Evolutionary conservation across 257 asterid genomes (phyloP), one percentile per base, ranked within the genome.

Genomic region (Solanum bukasovii): DNA sequence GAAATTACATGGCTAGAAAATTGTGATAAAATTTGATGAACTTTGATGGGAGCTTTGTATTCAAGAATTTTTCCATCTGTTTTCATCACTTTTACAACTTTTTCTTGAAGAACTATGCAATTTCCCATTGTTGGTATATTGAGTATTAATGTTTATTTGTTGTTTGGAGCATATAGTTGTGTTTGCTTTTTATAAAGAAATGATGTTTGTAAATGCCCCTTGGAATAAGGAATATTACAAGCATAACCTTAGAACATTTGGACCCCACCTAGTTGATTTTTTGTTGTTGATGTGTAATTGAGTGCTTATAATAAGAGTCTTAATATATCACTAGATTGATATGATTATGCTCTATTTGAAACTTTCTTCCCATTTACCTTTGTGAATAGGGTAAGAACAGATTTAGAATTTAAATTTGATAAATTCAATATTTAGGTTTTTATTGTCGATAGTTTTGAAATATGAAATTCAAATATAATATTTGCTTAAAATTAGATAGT

Each of bases 51-150:
- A 84, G 94, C 37, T 88, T 91, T 93, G 92, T 92, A 93, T 84
- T 94, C 94, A n/a, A 96, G 91, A 82, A 91, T 90, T 87, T 93
- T 92, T 31, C 98, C 98, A 90, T 95, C 96, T 88, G 93, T 86
- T 92, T 93, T 96, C 89, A 94, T 92, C 38, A 94, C 91, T 86
- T 75, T 92, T 71, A 94, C 92, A 31, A 87, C 71, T 52, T 92
- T 91, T 87, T 89, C 88, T 74, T 93, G 93, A 89, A 86, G 86
- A 91, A 89, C 92, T 88, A 96, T 83, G 91, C 98, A 95, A 86
- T 96, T 96, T 34, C 98, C 98, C 98, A 96, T 96, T 25, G 90
- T 90, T 85, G 87, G 90, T 13, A 33, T 87, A 77, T 71, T 61
- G 61, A 67, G 61, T 52, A 74, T 25, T 25, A 2, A 8, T 67